Base-by-base conservation (phyloP, 2,329 filamentous ascomycete species). In the Westerdykella ornata region DNA sequence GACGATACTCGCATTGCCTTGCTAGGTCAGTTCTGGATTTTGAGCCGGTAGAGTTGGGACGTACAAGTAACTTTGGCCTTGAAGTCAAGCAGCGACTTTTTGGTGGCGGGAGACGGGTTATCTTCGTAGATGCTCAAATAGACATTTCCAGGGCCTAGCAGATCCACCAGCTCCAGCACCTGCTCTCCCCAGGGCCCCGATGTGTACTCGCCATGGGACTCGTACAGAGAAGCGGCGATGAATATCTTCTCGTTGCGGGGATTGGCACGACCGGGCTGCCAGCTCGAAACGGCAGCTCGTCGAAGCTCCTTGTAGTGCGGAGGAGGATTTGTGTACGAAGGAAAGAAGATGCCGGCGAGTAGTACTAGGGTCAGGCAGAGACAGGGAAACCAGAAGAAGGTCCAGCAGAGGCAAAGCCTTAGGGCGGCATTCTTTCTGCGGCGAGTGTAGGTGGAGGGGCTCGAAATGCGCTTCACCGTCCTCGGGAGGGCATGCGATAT, bases 51-150 rank as follows among this genome's bases (percentile, higher is more conserved):
- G 7, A 1, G 5, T 4, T 13, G 12, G 4, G 31, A 45, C 50
- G 42, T 48, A 72, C 74, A 73, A 16, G 65, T 59, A 13, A 77
- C 63, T 41, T 68, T 70, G n/a, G 64, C 56, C 41, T 73, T 71
- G 35, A 87, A 72, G 2, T 67, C 61, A 20, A 66, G 54, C 41
- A 88, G 66, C 0, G 81, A 79, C 26, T 66, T 60, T 42, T 70
- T 70, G 13, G 78, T 80, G 20, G 70, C 65, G 1, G 71, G 65
- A 1, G 81, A 80, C 22, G 81, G 77, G 55, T 84, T 78, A 53
- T 85, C 84, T 57, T 85, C 84, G 60, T 86, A 88, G 22, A 88
- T 76, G 61, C 81, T 85, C 41, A 88, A 63, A 56, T 80, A 85
- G 2, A 83, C 78, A 53, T 86, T 84, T 28, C 82, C 69, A 12